Percentiles rank a stretch among this genome's conserved stretches.
Evolutionary conservation across 2,329 filamentous ascomycete species (phyloP).

Genomic region (Triangularia setosa): DNA sequence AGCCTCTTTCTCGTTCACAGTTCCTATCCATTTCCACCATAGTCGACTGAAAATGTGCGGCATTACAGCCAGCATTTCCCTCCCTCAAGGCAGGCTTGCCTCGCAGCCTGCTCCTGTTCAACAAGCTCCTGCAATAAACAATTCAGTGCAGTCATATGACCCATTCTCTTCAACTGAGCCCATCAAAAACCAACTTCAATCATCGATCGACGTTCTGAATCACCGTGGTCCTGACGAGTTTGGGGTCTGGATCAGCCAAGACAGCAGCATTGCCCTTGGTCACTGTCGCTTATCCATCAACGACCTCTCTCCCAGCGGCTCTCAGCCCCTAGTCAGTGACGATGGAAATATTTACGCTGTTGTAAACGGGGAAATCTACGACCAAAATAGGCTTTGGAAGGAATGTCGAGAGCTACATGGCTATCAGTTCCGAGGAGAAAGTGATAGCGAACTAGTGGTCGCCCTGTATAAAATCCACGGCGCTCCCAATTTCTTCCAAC

Average conservation of each 20-base stretch:
- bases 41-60: no score
- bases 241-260: conserved; percentile 27
- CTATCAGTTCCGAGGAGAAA: conserved; percentile 43
- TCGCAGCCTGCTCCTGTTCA: no score
- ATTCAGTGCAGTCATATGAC: no score
- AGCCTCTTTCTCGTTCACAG: no score
- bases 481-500: conserved; percentile 30
- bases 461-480: conserved; percentile 50
- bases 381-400: conserved; percentile 42
- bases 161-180: no score
- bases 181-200: not conserved
- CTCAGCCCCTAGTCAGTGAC: conserved; percentile 42
- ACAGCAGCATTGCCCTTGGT: conserved; percentile 32
- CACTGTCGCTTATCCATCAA: conserved; percentile 51
- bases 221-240: conserved; percentile 30
- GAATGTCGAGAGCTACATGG: conserved; percentile 32
- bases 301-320: conserved; percentile 43
- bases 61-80: no score
- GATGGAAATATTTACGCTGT: conserved; percentile 46
- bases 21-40: no score
- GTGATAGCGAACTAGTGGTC: conserved; percentile 50
- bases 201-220: conserved; percentile 21
- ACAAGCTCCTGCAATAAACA: no score
- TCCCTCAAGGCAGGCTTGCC: no score
- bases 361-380: conserved; percentile 58